Conservation (phyloP, 768 basidiomycete genomes). For the Boletellus ananas region DNA sequence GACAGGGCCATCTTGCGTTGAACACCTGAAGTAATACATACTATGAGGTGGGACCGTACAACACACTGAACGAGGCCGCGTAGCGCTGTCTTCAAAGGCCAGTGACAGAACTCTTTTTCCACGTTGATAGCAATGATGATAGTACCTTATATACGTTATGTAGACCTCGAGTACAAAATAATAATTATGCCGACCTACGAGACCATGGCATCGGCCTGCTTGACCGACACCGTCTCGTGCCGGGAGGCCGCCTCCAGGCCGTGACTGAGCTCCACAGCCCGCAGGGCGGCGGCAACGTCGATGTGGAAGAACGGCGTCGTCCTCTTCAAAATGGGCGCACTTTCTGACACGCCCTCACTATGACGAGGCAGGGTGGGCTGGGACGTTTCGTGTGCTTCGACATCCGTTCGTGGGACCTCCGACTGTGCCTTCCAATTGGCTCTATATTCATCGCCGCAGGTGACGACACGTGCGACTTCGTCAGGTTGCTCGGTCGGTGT, state of each 20-base stretch:
- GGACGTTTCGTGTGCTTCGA: slow-evolving; percentile 31
- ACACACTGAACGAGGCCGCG: too few species aligned
- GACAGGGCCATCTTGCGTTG: too few species aligned
- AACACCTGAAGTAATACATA: too few species aligned
- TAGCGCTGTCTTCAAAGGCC: too few species aligned
- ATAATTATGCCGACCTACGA: background rate
- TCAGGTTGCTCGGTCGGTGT: slow-evolving; percentile 36
- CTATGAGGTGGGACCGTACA: too few species aligned
- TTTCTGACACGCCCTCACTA: background rate
- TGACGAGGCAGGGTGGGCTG: slow-evolving; percentile 2
- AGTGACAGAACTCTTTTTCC: too few species aligned
- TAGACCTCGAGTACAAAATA: too few species aligned
- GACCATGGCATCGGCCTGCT: slow-evolving; percentile 1
- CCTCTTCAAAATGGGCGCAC: slow-evolving; percentile 39
- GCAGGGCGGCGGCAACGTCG: slow-evolving; percentile 70
- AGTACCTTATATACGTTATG: too few species aligned
- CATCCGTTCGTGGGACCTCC: slow-evolving; percentile 21
- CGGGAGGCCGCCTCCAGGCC: background rate
- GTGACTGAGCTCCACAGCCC: slow-evolving; percentile 54
- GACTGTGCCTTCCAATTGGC: slow-evolving; percentile 16
- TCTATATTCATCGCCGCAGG: slow-evolving; percentile 46
- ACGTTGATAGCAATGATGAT: too few species aligned
- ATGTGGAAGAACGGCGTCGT: slow-evolving; percentile 90
- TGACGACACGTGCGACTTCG: slow-evolving; percentile 79
- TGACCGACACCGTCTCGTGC: slow-evolving; percentile 6